phyloP scores from a whole-genome alignment of 345 rosid genomes.

The Erysimum cheiranthoides region DNA sequence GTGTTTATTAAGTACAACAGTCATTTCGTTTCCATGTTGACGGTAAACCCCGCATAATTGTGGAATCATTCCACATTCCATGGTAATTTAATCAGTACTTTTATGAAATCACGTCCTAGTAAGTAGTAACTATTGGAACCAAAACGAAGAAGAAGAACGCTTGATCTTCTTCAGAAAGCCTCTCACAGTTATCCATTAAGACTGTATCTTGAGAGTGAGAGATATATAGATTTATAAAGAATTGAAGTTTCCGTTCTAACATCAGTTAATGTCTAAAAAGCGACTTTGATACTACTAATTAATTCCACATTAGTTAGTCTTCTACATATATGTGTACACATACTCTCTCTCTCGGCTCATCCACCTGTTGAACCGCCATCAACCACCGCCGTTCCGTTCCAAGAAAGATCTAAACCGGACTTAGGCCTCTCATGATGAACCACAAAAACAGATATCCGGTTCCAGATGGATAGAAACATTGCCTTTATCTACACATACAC shows the following conservation, averaged over 20 bases:
- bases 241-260: constrained; percentile 20
- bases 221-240: constrained; percentile 35
- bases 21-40: constrained; percentile 20
- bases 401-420: constrained; percentile 28
- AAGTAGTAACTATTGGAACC: neutral
- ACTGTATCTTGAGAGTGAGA: neutral
- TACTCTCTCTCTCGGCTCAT: constrained; percentile 20
- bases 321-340: constrained; percentile 37
- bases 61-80: constrained; percentile 19
- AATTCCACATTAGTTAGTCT: constrained; percentile 41
- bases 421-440: constrained; percentile 10
- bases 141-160: neutral
- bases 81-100: neutral
- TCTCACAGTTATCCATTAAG: neutral
- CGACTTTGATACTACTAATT: constrained; percentile 35
- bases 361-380: constrained; percentile 20
- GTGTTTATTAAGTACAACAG: constrained; percentile 25
- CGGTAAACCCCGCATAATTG: constrained; percentile 13
- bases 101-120: neutral
- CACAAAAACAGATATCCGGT: constrained; percentile 33
- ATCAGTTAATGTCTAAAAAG: constrained; percentile 34
- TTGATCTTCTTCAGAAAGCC: neutral
- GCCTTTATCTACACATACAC: constrained; percentile 43
- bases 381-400: constrained; percentile 21
- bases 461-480: constrained; percentile 17